Evolutionary conservation across 1,284 basidiomycete species (phyloP).

Genomic region (Bondarzewia mesenterica): DNA sequence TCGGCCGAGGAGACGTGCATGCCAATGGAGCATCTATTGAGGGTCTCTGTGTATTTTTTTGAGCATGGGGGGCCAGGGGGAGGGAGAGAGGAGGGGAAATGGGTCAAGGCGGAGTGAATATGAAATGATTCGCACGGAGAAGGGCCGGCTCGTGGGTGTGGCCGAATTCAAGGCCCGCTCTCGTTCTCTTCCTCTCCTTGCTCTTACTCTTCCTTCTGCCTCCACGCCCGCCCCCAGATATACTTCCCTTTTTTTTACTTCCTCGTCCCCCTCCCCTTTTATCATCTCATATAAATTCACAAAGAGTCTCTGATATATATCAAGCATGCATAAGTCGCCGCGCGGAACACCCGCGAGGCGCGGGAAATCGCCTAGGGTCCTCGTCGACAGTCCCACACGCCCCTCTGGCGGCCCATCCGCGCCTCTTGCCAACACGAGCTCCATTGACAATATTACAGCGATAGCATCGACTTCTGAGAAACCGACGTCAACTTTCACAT

Average conservation of each 20-base stretch:
- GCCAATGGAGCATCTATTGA: background rate
- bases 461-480: slow-evolving; percentile 23
- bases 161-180: slow-evolving; percentile 18
- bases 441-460: slow-evolving; percentile 18
- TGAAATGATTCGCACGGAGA: slow-evolving; percentile 12
- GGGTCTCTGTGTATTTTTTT: slow-evolving; percentile 1
- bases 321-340: too few relatives aligned
- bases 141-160: slow-evolving; percentile 15
- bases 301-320: too few relatives aligned
- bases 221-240: slow-evolving; percentile 8
- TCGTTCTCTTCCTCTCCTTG: slow-evolving; percentile 9
- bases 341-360: slow-evolving; percentile 50
- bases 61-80: background rate
- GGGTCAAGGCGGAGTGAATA: slow-evolving; percentile 4
- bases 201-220: slow-evolving; percentile 10
- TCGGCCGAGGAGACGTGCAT: too few relatives aligned
- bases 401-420: slow-evolving; percentile 12
- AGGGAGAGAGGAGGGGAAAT: slow-evolving; percentile 4
- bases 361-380: slow-evolving; percentile 40
- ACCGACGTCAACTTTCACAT: slow-evolving; percentile 43
- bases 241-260: slow-evolving; percentile 4
- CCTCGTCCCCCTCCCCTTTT: slow-evolving; percentile 29
- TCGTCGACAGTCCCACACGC: slow-evolving; percentile 32
- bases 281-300: too few relatives aligned
- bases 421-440: slow-evolving; percentile 18